phyloP scores from a whole-genome alignment of 1,284 basidiomycete species.

The Boletus semigastroideus region DNA sequence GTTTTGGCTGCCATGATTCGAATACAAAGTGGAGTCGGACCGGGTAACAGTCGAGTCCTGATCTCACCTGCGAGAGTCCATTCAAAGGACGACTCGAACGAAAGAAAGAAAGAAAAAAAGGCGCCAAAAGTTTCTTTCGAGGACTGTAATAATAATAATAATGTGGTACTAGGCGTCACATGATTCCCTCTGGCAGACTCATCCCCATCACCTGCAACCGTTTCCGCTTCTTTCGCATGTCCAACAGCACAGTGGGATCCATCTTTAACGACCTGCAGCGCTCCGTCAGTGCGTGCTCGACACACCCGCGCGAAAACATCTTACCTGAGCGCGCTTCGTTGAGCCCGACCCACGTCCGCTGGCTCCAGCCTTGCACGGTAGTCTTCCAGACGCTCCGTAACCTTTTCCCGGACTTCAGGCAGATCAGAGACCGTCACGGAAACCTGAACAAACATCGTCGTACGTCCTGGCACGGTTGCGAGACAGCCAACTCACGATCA shows the following conservation, averaged over 20 bases:
- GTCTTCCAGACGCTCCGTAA: conserved; percentile 31
- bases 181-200: conserved; percentile 20
- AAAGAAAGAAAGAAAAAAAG: too few species aligned
- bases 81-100: too few species aligned
- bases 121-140: too few species aligned
- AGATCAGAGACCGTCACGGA: conserved; percentile 45
- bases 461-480: not conserved
- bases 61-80: conserved; percentile 14
- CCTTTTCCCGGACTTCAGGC: conserved; percentile 47
- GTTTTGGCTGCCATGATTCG: conserved; percentile 74
- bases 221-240: conserved; percentile 8
- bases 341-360: conserved; percentile 26
- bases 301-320: not conserved
- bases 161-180: too few species aligned
- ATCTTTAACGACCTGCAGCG: conserved; percentile 24
- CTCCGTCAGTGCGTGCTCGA: conserved; percentile 10
- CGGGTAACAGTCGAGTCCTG: conserved; percentile 3
- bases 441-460: conserved; percentile 35
- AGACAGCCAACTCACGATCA: conserved; percentile 40
- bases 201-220: conserved; percentile 12
- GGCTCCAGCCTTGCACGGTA: conserved; percentile 23
- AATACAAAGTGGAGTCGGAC: conserved; percentile 22
- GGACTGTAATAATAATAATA: too few species aligned
- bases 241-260: conserved; percentile 30
- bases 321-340: conserved; percentile 27